A percentile compares a stretch with the other conserved stretches of the same genome.
phyloP scores from a whole-genome alignment of 495 filamentous ascomycete genomes.

The Sphaerosporella brunnea region DNA sequence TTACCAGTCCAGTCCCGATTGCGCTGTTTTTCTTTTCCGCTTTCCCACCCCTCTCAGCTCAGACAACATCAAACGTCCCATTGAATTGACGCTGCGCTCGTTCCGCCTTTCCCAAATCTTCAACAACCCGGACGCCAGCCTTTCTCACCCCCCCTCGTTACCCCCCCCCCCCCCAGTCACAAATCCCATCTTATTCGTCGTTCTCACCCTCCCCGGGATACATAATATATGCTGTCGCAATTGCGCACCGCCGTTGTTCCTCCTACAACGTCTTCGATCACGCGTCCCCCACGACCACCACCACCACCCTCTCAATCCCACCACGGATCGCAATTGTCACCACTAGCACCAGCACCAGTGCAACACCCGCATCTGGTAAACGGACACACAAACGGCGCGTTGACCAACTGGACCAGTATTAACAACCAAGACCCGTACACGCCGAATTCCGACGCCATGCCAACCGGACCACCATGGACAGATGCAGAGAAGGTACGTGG shows the following conservation, averaged over 20 bases:
- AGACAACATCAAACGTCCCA: constrained; percentile 5
- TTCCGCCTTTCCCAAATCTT: constrained; percentile 2
- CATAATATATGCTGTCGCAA: constrained; percentile 11
- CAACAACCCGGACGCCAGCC: background rate
- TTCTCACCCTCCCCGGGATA: background rate
- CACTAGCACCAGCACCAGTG: background rate
- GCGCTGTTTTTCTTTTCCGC: constrained; percentile 2
- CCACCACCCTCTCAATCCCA: background rate
- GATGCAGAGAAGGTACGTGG: constrained; percentile 8
- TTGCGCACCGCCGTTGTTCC: constrained; percentile 8
- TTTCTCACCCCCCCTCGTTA: background rate
- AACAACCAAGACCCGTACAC: constrained; percentile 4
- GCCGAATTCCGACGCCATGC: constrained; percentile 5
- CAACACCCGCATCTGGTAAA: background rate
- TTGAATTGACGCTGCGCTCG: constrained; percentile 4
- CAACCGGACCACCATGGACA: constrained; percentile 4
- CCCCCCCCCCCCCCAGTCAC: background rate
- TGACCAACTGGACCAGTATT: constrained; percentile 7
- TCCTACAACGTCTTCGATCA: constrained; percentile 1
- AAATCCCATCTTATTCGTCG: constrained; percentile 1
- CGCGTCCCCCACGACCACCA: constrained; percentile 1
- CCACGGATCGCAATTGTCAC: background rate
- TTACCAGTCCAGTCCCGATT: constrained; percentile 6
- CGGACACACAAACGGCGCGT: constrained; percentile 4
- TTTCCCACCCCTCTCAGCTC: constrained; percentile 2